Evolutionary conservation across 106 monocot genomes (phyloP).

Genomic region (Dendrobium nobile): DNA sequence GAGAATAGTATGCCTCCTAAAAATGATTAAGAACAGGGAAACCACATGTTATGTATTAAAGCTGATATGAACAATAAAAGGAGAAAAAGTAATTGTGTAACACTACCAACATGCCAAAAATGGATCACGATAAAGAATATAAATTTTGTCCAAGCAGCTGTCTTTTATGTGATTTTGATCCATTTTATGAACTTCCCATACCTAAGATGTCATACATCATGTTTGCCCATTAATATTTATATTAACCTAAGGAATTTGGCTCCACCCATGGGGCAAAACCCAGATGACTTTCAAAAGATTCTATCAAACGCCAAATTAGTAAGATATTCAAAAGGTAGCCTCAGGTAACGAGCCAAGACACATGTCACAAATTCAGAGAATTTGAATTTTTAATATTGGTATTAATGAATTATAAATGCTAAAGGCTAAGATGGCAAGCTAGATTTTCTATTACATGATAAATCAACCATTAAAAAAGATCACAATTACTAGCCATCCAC

Average conservation of each 20-base stretch:
- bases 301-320: background rate
- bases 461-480: background rate
- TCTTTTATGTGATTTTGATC: too few species aligned
- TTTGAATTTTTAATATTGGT: background rate
- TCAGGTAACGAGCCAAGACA: background rate
- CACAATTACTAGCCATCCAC: background rate
- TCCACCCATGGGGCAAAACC: background rate
- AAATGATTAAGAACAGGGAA: conserved; percentile 11
- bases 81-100: background rate
- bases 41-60: background rate
- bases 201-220: too few species aligned
- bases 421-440: background rate
- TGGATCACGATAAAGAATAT: background rate
- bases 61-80: background rate
- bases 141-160: too few species aligned
- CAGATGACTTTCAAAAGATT: background rate
- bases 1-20: conserved; percentile 62
- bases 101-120: background rate
- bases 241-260: too few species aligned
- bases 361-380: background rate
- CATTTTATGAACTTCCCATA: too few species aligned
- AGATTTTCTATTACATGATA: background rate
- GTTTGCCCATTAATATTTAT: too few species aligned
- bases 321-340: background rate
- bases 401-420: background rate